Base-by-base conservation (phyloP, 345 rosid genomes). In the Melastoma malabathricum region DNA sequence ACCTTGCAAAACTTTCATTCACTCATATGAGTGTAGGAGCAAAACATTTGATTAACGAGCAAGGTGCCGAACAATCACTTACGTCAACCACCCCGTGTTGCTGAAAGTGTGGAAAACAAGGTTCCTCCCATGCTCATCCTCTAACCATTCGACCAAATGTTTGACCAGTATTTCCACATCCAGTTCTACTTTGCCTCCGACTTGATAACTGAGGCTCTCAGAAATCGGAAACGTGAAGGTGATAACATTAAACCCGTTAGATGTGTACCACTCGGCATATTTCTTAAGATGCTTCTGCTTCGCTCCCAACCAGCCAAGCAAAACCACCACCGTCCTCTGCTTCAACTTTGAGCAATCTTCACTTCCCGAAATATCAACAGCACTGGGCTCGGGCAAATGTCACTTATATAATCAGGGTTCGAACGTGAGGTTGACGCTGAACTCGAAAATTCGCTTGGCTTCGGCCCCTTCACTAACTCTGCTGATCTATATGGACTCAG, bases 51-150 rank as follows among this genome's bases (percentile, higher is more conserved):
- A 52, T 34, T 20, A 51, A 43, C 38, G 57, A 52, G 54, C 3
- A 4, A 12, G 15, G 6, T 48, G n/a, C 25, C 43, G 48, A 59
- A 43, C 45, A 47, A 50, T 44, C 39, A 34, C 88, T 84, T 61
- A 88, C 95, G 78, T 88, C 63, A 93, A 63, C 99, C 97, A 93
- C 56, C 99, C 99, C 1, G 99, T 93, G 60, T 93, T 93, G 75
- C 99, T 88, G 59, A 93, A 93, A 45, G 95, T 93, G 75, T 92
- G 99, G 66, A 92, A 92, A 64, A 92, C 83, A 12, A 93, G 68
- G 61, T 76, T 88, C 64, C 81, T 85, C 47, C 82, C 87, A 6
- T 63, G 73, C 64, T 86, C 94, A 50, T 78, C 99, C 63, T 92
- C 98, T 69, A 92, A 60, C 94, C 99, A 92, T 56, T 75, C 99